These are phyloP conservation scores for Monilinia fructicola DNA, from an alignment of 2,329 filamentous ascomycete genomes.

Conservation along the genomic window DNA sequence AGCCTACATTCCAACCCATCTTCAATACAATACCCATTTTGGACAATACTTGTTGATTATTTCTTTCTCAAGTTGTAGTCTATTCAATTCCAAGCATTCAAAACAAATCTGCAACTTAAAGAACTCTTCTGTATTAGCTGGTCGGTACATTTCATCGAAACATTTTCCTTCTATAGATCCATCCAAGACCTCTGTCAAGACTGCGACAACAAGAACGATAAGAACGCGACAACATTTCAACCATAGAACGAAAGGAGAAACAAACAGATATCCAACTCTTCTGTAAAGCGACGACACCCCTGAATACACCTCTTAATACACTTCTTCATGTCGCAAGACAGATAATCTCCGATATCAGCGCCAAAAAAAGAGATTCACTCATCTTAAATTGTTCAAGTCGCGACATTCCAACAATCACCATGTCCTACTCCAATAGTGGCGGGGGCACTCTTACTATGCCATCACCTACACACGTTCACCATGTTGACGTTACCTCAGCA, in stretches of 20 bases:
- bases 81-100: conserved; percentile 52
- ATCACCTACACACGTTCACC: conserved; percentile 79
- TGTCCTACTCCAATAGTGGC: conserved; percentile 59
- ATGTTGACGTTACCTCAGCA: conserved; percentile 78
- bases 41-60: conserved; percentile 21
- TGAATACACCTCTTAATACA: too few species aligned
- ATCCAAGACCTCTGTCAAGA: too few species aligned
- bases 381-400: conserved; percentile 24
- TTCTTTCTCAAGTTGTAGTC: conserved; percentile 15
- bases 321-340: conserved; percentile 23
- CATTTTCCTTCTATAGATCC: background rate
- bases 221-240: conserved; percentile 4
- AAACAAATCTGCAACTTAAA: conserved; percentile 11
- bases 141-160: background rate
- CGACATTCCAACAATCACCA: conserved; percentile 40
- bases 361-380: conserved; percentile 3
- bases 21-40: conserved; percentile 20
- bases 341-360: conserved; percentile 21
- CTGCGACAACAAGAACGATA: conserved; percentile 7
- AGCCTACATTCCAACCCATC: conserved; percentile 21
- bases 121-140: conserved; percentile 17
- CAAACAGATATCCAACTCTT: conserved; percentile 22
- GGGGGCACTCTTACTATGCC: conserved; percentile 83
- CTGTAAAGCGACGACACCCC: background rate
- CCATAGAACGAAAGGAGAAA: conserved; percentile 3